A percentile compares a stretch with the other conserved stretches of the same genome.
These are phyloP conservation scores for Erysimum cheiri DNA, from an alignment of 441 rosid species.

Conservation along the genomic window DNA sequence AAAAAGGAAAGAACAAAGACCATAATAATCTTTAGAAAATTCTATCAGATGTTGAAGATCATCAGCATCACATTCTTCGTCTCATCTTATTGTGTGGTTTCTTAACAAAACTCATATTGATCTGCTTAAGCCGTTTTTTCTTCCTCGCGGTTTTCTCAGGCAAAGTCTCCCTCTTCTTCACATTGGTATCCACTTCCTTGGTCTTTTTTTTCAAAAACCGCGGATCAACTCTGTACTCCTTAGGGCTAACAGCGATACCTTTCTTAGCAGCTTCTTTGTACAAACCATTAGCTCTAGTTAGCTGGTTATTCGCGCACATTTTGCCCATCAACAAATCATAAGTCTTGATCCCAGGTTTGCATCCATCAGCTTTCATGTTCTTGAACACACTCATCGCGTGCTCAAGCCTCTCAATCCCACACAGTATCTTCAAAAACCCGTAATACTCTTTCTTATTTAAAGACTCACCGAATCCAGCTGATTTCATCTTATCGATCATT, in stretches of 20 bases:
- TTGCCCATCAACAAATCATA: constrained; percentile 85
- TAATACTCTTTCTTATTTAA: constrained; percentile 73
- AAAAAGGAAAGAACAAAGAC: constrained; percentile 27
- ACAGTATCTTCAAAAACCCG: constrained; percentile 72
- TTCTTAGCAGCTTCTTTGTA: constrained; percentile 66
- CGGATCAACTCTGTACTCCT: constrained; percentile 69
- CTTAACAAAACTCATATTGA: constrained; percentile 88
- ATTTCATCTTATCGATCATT: constrained; percentile 90
- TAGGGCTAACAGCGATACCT: constrained; percentile 72
- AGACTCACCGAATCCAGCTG: constrained; percentile 58
- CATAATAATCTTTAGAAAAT: not conserved
- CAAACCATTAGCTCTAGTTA: constrained; percentile 76
- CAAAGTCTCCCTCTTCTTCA: constrained; percentile 88
- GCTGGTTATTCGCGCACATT: constrained; percentile 68
- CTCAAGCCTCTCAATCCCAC: constrained; percentile 95
- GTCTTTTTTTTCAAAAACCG: constrained; percentile 72
- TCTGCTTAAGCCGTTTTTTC: constrained; percentile 81
- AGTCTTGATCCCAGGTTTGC: constrained; percentile 76
- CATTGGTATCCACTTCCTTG: constrained; percentile 58
- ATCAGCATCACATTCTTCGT: constrained; percentile 40
- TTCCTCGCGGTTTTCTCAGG: constrained; percentile 95
- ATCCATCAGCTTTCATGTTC: constrained; percentile 78
- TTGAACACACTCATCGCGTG: constrained; percentile 83
- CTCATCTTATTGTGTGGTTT: constrained; percentile 63
- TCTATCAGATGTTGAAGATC: constrained; percentile 15